Base-by-base conservation (phyloP, 768 basidiomycete genomes). In the Brasilioporus rufonigricans region DNA sequence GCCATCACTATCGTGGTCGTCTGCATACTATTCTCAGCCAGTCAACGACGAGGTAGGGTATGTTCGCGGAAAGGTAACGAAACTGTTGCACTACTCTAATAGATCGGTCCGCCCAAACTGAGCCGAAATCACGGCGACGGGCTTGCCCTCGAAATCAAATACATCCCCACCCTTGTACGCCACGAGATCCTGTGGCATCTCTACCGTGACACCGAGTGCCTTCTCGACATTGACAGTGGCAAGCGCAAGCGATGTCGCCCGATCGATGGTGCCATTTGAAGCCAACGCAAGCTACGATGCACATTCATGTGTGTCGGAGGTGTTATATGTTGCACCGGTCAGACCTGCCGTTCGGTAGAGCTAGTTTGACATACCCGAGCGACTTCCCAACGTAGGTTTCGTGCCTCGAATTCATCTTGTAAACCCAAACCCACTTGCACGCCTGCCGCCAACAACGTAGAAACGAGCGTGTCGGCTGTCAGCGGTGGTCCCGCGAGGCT, bases 401-500 rank as follows among this genome's bases (percentile, higher is more conserved):
- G 67, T 0, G 66, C 71, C n/a, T 70, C 65, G 44, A 63, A 61
- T 21, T 58, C 69, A 9, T 75, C 69, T n/a, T 39, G 45, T 4
- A 78, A 56, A 19, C 84, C 87, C 19, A 89, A 64, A 0, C 76
- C 86, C 9, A 87, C 81, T 19, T 82, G 82, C 3, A 94, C 84
- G 7, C 83, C 81, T 27, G 83, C 76, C 5, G 75, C 67, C 13
- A 87, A 69, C 31, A 93, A 74, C 2, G 71, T 75, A 7, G 76
- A 75, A 9, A 87, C 69, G 0, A 83, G 71, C 1, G 80, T 85
- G 6, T 86, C 74, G 19, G 75, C 70, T 5, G 84, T 77, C 19
- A 86, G 65, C 0, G 92, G 92, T 1, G 85, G 85, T 1, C 92
- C 91, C 24, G 88, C 82, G 38, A 84, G 68, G 65, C 86, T 83